These are phyloP conservation scores for Penicillium sp. DNA, from an alignment of 2,329 filamentous ascomycete genomes.

Conservation along the genomic window DNA sequence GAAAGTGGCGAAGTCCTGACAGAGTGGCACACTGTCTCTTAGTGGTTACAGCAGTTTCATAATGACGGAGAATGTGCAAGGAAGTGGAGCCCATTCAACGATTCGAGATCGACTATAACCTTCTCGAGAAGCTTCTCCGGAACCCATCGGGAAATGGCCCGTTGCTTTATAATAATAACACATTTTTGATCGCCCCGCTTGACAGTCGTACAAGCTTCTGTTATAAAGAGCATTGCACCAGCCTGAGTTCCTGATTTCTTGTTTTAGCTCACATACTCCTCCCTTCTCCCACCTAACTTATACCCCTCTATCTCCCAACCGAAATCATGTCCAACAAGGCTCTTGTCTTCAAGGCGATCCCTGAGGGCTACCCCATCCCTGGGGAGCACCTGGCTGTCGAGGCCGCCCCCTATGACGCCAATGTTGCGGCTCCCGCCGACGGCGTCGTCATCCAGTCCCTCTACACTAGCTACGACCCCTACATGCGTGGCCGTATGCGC, in stretches of 20 bases:
- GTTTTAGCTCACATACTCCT: not conserved
- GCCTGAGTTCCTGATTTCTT: not conserved
- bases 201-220: slow-evolving; percentile 4
- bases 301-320: not conserved
- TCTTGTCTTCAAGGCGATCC: slow-evolving; percentile 66
- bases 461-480: slow-evolving; percentile 76
- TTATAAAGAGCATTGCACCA: slow-evolving; percentile 10
- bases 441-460: slow-evolving; percentile 65
- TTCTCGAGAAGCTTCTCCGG: slow-evolving; percentile 27
- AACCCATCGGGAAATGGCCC: slow-evolving; percentile 7
- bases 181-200: slow-evolving; percentile 19
- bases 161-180: slow-evolving; percentile 19
- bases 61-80: not conserved
- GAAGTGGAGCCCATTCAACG: slow-evolving; percentile 15
- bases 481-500: slow-evolving; percentile 77
- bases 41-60: not conserved
- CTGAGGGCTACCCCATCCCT: slow-evolving; percentile 60
- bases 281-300: not conserved
- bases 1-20: not conserved
- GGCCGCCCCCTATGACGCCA: slow-evolving; percentile 60
- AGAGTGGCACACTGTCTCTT: not conserved
- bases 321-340: slow-evolving; percentile 59
- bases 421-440: slow-evolving; percentile 52
- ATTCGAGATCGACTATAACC: slow-evolving; percentile 10
- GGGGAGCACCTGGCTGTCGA: slow-evolving; percentile 68